Base-by-base conservation (phyloP, 2,329 filamentous ascomycete genomes). In the Aspergillus fischeri region DNA sequence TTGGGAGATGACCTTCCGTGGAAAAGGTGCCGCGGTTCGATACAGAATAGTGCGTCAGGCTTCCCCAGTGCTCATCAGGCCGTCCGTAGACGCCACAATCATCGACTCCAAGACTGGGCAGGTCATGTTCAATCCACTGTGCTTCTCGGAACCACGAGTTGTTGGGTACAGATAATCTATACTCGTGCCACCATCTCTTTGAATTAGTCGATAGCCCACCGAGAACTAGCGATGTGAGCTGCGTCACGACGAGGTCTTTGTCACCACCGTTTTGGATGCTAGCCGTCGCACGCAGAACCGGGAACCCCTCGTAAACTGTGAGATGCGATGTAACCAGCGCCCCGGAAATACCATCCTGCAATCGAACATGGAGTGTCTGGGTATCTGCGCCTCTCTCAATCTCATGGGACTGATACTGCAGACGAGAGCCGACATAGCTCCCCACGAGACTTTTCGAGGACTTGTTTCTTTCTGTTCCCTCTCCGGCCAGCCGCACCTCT, bases 91-190 rank as follows among this genome's bases (percentile, higher is more conserved):
- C 49, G 1, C 66, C 65, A 29, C 61, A 59, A 50, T 67, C 60
- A 51, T 74, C 68, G 7, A 73, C 48, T 3, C 71, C 68, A 10
- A 72, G 54, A 25, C 64, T 63, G 7, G 70, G 63, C 10, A 72
- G 61, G 11, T 59, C 53, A 10, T 63, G 51, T 3, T 65, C 63
- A 4, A 62, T 61, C 72, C 73, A 73, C 53, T 73, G 70, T 1
- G 67, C 65, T 59, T 75, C 69, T 29, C 73, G 59, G 53, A 75
- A 73, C 71, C 71, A 73, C 2, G 61, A 65, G 52, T 70, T 73
- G 25, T 63, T 68, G 0, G 67, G 59, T 24, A 56, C 51, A 1
- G 63, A 59, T 5, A 70, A 50, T 4, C 32, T 53, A 29, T 68
- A 71, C 48, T 71, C 64, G 1, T 59, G 9, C 64, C 64, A 70